Base-by-base conservation (phyloP, 805 yeast species). In the Wickerhamomyces silvicola region DNA sequence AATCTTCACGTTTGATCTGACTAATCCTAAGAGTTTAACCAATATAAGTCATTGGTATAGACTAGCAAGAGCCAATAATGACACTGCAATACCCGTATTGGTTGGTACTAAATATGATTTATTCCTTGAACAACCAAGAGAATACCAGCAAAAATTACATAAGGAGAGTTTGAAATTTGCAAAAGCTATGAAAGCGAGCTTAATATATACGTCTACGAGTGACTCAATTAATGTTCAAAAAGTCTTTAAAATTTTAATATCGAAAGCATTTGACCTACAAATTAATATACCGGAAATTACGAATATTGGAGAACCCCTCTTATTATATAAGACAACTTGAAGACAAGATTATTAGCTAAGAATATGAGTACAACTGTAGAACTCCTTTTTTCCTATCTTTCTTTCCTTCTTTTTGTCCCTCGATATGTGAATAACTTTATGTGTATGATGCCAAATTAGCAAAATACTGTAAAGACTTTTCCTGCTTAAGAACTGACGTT, bases 31-130 rank as follows among this genome's bases (percentile, higher is more conserved):
- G 18, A 85, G 96, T 0, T 66, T 90, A 32, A 82, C 81, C 51
- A 80, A 88, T n/a, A 70, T 90, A 33, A 84, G 85, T 52, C 95
- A 87, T 49, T 90, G 97, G 98, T 90, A 87, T 54, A 66, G 94
- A 39, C 94, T 84, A 51, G 90, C 94, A 1, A 65, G 94, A 31
- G 94, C 94, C 0, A 79, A 85, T 52, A 90, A 90, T 59, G 76
- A 79, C 51, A 81, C 88, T 0, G 96, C 97, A 7, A 81, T 90
- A 28, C 95, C 97, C 4, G 74, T 90, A 37, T 64, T 90, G 28
- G 81, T 90, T 2, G 98, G 98, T 4, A 90, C 98, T 1, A 90
- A 90, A 54, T 90, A 83, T 57, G 98, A 90, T 54, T 62, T 78
- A 41, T 88, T 90, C 56, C 77, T 84, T 18, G 87, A 82, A 42